Evolutionary conservation across 805 yeast species (phyloP).

Genomic region (Metschnikowia lochheadii): DNA sequence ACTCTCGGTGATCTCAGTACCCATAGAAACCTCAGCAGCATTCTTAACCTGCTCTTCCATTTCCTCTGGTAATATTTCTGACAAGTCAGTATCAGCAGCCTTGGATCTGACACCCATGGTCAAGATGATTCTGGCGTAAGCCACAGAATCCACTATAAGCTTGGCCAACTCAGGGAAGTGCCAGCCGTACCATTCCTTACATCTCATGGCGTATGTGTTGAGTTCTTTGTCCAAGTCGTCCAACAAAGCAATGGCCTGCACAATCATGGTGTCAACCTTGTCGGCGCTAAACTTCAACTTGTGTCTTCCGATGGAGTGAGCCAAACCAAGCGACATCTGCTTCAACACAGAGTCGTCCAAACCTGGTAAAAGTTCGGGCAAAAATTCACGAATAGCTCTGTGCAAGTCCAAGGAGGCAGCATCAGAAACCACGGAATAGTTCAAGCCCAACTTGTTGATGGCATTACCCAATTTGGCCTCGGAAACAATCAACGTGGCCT

Average conservation of each 20-base stretch:
- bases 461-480: conserved; percentile 96
- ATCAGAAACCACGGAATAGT: conserved; percentile 86
- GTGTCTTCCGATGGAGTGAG: conserved; percentile 98
- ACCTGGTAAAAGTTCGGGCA: conserved; percentile 94
- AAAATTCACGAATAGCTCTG: conserved; percentile 91
- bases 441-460: conserved; percentile 88
- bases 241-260: conserved; percentile 94
- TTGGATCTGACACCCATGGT: conserved; percentile 92
- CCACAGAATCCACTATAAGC: conserved; percentile 92
- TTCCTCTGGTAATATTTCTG: conserved; percentile 45
- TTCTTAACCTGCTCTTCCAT: conserved; percentile 64
- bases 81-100: conserved; percentile 82
- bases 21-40: conserved; percentile 99
- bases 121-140: conserved; percentile 90
- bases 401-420: conserved; percentile 91
- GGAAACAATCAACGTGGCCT: conserved; percentile 82
- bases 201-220: conserved; percentile 97
- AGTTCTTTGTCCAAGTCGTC: conserved; percentile 97
- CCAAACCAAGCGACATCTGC: conserved; percentile 97
- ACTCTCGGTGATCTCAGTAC: conserved; percentile 93
- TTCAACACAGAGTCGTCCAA: conserved; percentile 76
- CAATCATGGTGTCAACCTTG: conserved; percentile 98
- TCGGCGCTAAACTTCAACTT: conserved; percentile 96
- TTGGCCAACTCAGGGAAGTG: conserved; percentile 99
- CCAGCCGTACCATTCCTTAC: conserved; percentile 99